Evolutionary conservation across 2,329 filamentous ascomycete genomes (phyloP), one percentile per base, ranked within the genome.

Genomic region (Annulohypoxylon truncatum): DNA sequence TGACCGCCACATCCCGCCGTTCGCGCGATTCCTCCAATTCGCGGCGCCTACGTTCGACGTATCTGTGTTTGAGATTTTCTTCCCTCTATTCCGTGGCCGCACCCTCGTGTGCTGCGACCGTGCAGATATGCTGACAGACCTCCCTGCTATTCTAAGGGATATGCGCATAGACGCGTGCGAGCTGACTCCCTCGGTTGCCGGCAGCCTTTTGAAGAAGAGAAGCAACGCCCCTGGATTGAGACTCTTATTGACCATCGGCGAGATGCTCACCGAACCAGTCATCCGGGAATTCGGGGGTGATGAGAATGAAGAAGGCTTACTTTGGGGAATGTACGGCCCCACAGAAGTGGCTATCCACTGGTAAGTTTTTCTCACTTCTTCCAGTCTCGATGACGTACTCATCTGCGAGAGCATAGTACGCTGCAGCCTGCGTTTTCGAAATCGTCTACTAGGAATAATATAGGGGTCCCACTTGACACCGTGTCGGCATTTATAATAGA

Each of bases 311-410:
- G 76, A 81, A 1, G 90, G 91, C 70, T 89, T 97, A 44, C 83
- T 97, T 0, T 94, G 93, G 86, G 94, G 90, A 31, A 97, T 97
- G 93, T 97, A 97, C 75, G 94, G 94, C 0, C 94, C 94, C 1
- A 97, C 94, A 0, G 94, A 97, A 79, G 93, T 93, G 6, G 89
- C 94, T 0, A 97, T 97, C 61, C 94, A 97, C 76, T 97, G 87
- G 84, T 85, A 74, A 78, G 80, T 24, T n/a, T 26, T 22, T 13
- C n/a, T 9, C 15, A 18, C 18, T 24, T 13, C 4, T 28, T 1
- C 4, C 13, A 38, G 22, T 4, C 28, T 18, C 24, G 20, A 10
- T 26, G 9, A 24, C 4, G 54, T 63, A 46, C 61, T 67, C 22
- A 69, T 15, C 4, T 3, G 31, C 24, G 50, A 35, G 42, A 44